phyloP scores from a whole-genome alignment of 208 protist genomes.

The Borovskyia barvae region DNA sequence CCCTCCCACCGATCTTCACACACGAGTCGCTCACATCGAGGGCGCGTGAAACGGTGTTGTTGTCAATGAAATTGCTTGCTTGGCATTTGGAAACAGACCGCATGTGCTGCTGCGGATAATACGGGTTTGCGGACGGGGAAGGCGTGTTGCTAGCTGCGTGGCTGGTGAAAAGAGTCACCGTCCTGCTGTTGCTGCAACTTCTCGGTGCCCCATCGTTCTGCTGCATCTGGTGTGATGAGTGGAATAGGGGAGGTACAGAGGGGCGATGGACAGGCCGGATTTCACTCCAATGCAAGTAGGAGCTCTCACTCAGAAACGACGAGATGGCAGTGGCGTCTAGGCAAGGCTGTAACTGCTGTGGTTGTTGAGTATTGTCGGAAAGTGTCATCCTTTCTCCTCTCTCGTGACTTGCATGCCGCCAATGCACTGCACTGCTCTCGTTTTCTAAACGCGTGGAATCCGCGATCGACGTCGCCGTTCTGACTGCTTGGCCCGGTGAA shows the following conservation, averaged over 20 bases:
- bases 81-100: conserved; percentile 8
- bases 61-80: not conserved
- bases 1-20: conserved; percentile 8
- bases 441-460: no score
- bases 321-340: conserved; percentile 16
- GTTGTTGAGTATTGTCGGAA: no score
- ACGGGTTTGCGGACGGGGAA: not conserved
- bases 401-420: no score
- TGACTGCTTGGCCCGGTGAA: no score
- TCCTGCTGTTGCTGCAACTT: conserved; percentile 8
- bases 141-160: conserved; percentile 6
- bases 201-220: not conserved
- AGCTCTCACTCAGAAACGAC: conserved; percentile 23
- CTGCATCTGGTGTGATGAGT: not conserved
- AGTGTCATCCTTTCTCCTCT: no score
- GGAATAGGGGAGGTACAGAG: not conserved
- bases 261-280: conserved; percentile 9
- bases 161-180: not conserved
- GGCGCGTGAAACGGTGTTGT: conserved; percentile 17
- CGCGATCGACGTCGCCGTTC: no score
- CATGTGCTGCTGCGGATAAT: conserved; percentile 1
- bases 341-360: conserved; percentile 3
- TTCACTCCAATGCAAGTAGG: conserved; percentile 28
- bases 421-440: no score
- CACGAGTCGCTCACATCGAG: conserved; percentile 27